Evolutionary conservation across 768 basidiomycete genomes (phyloP), one percentile per base, ranked within the genome.

Genomic region (Vararia minispora): DNA sequence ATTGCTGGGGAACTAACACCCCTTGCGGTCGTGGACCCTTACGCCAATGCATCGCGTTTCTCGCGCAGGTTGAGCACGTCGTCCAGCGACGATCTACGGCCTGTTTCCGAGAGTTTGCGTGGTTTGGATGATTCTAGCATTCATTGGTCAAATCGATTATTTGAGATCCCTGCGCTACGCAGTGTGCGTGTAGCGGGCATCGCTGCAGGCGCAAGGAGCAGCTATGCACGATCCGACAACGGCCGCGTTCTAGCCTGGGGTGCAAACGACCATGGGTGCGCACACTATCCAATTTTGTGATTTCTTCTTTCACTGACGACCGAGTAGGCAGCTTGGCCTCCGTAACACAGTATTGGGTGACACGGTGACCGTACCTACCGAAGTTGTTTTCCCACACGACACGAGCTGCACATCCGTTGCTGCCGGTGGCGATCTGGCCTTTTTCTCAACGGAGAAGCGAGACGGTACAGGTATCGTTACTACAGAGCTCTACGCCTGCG

Each of bases 241-340:
- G 91, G 89, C 2, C 65, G 76, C 38, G 83, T 92, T 8, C 69
- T 97, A 14, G 87, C 78, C 0, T 94, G 85, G 76, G 91, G 91
- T 31, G 86, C 86, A 1, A 94, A 95, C 54, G 79, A 85, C 46
- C 81, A 70, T 48, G 89, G 89, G 82, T 82, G n/a, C n/a, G n/a
- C n/a, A n/a, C n/a, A n/a, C n/a, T n/a, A n/a, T n/a, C n/a, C n/a
- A n/a, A n/a, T n/a, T n/a, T n/a, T 8, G 12, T 35, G 36, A 35
- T 16, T 14, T 20, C 20, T 17, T 17, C 26, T 33, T 28, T 6
- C 6, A 29, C 33, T 34, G 16, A 30, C 37, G 21, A 40, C 42
- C 41, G 14, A 50, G 18, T 49, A 85, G 87, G 20, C 90, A 97
- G 61, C 68, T 92, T 32, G 90, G 88, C 28, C 60, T 89, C 18